Evolutionary conservation across 1,139 yeast species (phyloP), one percentile per base, ranked within the genome.

Genomic region (Suhomyces taliae): DNA sequence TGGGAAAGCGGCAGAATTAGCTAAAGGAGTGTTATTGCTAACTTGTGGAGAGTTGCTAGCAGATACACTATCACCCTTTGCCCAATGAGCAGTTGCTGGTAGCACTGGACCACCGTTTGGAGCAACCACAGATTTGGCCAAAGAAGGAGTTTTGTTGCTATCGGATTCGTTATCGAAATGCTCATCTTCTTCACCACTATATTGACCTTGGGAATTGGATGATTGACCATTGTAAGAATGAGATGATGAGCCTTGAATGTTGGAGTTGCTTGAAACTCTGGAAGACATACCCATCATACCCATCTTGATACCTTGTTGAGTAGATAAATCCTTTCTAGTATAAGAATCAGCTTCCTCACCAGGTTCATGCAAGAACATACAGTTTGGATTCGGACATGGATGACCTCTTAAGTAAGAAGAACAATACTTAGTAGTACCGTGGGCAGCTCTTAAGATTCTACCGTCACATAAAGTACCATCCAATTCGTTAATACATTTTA

Each of bases 341-440:
- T 90, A 93, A 7, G 96, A 86, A 61, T 95, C 99, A 1, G 98
- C 98, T 66, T 95, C 99, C 71, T 95, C 99, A 50, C 99, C 99
- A 3, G 99, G 99, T 67, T 95, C 99, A 65, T 95, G 99, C 59
- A 95, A 77, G 62, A 93, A 95, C 99, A 95, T 95, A 77, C 99
- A 95, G 64, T 90, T 90, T 51, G 99, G 99, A 67, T 95, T 95
- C 50, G 97, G 99, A 70, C 99, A 95, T 19, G 95, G 85, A 65
- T 90, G 96, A 36, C 97, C 97, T 54, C 98, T 81, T 54, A 95
- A 75, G 64, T 95, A 95, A 2, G 96, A 87, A 12, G 97, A 90
- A 67, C 99, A 95, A 70, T 95, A 95, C 68, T 95, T 95, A 11
- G 99, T 95, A 4, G 99, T 95, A 61, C 99, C 99, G 66, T 91